These are phyloP conservation scores for Lachancea meyersii DNA, from an alignment of 805 yeast genomes.

Conservation along the genomic window DNA sequence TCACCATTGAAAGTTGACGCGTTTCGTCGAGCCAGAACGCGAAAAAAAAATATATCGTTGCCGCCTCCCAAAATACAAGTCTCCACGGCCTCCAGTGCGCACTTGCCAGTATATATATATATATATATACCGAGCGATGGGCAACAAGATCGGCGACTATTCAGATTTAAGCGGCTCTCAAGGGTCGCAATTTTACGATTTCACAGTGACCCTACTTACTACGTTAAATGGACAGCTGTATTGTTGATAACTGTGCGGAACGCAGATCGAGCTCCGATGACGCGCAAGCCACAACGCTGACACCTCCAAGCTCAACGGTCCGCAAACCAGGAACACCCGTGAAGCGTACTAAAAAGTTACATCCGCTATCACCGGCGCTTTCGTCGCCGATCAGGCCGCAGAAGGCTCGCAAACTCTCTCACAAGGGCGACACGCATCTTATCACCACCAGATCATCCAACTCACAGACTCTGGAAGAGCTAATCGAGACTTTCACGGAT, in stretches of 20 bases:
- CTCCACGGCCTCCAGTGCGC: not conserved
- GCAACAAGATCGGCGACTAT: not conserved
- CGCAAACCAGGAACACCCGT: constrained; percentile 11
- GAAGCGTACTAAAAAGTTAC: constrained; percentile 5
- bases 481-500: constrained; percentile 21
- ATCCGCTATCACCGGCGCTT: constrained; percentile 29
- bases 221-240: constrained; percentile 1
- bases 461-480: constrained; percentile 26
- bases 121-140: not conserved
- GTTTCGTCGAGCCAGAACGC: not conserved
- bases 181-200: too few relatives aligned
- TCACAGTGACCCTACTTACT: too few relatives aligned
- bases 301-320: constrained; percentile 28
- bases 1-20: too few relatives aligned
- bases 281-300: constrained; percentile 6
- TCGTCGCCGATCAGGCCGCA: constrained; percentile 30
- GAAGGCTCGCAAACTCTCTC: constrained; percentile 22
- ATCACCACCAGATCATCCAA: constrained; percentile 26
- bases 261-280: not conserved
- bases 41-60: constrained; percentile 1
- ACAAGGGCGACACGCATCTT: constrained; percentile 12
- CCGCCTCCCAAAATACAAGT: not conserved
- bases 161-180: not conserved
- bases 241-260: not conserved
- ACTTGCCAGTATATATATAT: not conserved